Evolutionary conservation across 192 early-diverging fungal genomes (phyloP), one percentile per base, ranked within the genome.

Genomic region (Coemansia sp.): DNA sequence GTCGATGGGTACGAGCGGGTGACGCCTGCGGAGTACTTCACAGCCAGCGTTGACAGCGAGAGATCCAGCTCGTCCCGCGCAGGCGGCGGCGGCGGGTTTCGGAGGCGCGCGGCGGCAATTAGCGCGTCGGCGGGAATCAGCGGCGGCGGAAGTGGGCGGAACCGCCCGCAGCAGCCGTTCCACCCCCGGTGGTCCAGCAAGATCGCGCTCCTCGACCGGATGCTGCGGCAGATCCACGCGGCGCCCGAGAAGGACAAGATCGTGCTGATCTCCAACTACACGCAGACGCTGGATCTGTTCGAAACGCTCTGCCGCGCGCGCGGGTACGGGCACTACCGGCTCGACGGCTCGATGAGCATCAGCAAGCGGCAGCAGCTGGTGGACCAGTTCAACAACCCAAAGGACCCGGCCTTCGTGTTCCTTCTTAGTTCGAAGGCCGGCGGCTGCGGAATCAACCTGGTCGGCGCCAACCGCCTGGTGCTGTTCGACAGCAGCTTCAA

Each of bases 181-280:
- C 75, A 86, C 62, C 75, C 90, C 16, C 84, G 88, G 59, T 93
- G 89, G 79, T 94, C 95, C 13, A 97, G 98, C 22, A 99, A 99
- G 76, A 92, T 99, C 89, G 70, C 90, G 57, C 82, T 94, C 19
- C 73, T 94, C 40, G 90, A 89, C 62, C 85, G 89, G 25, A 93
- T 95, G 93, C 74, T 93, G 46, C 76, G 80, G 49, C 88, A 89
- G 75, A 90, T 92, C 60, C 84, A 87, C 41, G 85, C 86, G 20
- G 86, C 90, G 17, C 87, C 89, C 10, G 74, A 84, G 39, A 77
- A 84, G 12, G 96, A 98, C 76, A 99, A 99, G 76, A 97, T 99
- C 72, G 98, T 99, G 12, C 80, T 99, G 13, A 98, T 99, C 54
- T 94, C 92, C 41, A 99, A 99, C 71, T 99, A 98, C 81, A 99